Percentiles rank a stretch among this genome's conserved stretches.
Conservation (phyloP, 2,329 filamentous ascomycete genomes). For the Fusarium chuoi region DNA sequence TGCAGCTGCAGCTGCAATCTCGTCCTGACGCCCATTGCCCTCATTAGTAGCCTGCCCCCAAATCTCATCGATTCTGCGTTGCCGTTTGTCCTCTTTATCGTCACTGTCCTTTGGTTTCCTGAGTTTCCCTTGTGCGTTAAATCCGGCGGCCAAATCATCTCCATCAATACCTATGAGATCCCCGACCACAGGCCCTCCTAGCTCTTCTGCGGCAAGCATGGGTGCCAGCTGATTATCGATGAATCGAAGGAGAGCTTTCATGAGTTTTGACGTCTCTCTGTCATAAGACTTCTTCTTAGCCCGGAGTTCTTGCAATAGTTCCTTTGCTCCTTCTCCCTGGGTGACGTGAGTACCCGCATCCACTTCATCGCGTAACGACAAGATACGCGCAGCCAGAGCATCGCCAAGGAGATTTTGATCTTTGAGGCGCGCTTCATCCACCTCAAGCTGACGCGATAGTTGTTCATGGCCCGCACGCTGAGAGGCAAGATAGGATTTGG, state of each 20-base stretch:
- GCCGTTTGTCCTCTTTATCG: constrained; percentile 60
- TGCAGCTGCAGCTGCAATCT: constrained; percentile 60
- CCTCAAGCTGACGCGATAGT: constrained; percentile 59
- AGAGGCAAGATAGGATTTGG: constrained; percentile 65
- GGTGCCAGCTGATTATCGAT: constrained; percentile 75
- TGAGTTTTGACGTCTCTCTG: constrained; percentile 67
- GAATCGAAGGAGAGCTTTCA: constrained; percentile 74
- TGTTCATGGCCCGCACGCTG: constrained; percentile 56
- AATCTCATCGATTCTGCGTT: constrained; percentile 72
- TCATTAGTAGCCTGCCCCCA: constrained; percentile 57
- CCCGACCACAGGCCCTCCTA: constrained; percentile 84
- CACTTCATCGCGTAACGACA: constrained; percentile 66
- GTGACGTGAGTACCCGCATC: constrained; percentile 67
- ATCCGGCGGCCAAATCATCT: constrained; percentile 68
- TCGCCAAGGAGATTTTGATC: constrained; percentile 67
- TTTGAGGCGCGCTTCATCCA: constrained; percentile 60
- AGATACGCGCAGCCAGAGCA: constrained; percentile 67
- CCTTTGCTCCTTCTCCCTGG: constrained; percentile 69
- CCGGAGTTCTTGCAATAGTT: constrained; percentile 70
- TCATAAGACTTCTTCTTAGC: constrained; percentile 70
- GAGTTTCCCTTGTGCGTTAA: constrained; percentile 67
- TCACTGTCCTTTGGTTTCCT: constrained; percentile 57
- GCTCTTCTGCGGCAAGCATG: constrained; percentile 84
- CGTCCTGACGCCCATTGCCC: constrained; percentile 51
- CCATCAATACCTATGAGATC: constrained; percentile 73